Percentiles rank a stretch among this genome's conserved stretches.
These are phyloP conservation scores for Calonectria pauciramosa DNA, from an alignment of 2,329 filamentous ascomycete species.

Conservation along the genomic window DNA sequence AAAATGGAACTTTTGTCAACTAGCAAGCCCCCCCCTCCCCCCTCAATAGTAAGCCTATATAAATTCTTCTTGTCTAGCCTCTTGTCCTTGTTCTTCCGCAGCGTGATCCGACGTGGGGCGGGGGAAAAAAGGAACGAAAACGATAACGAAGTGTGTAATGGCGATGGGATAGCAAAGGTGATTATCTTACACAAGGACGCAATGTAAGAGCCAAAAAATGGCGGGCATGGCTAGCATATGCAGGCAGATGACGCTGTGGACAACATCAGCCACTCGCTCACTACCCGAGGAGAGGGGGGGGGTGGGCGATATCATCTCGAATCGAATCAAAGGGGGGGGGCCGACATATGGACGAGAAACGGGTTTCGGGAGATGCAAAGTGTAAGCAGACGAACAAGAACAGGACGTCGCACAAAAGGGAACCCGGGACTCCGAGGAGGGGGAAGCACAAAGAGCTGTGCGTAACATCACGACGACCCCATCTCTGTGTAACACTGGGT, in stretches of 20 bases:
- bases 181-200: background rate
- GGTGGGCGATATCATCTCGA: background rate
- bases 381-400: background rate
- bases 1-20: slow-evolving; percentile 14
- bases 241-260: background rate
- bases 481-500: background rate
- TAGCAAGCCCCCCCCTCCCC: background rate
- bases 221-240: background rate
- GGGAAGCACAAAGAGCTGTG: too few species aligned
- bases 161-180: background rate
- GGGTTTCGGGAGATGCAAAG: too few species aligned
- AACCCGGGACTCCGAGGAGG: background rate
- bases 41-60: background rate
- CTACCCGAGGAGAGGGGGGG: background rate
- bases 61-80: background rate
- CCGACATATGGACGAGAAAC: background rate
- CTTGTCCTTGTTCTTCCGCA: background rate
- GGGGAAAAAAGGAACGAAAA: background rate
- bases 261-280: background rate
- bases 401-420: background rate
- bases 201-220: background rate
- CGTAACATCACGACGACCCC: background rate
- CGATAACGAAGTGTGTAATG: background rate
- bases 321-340: background rate
- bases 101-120: background rate